phyloP scores from a whole-genome alignment of 1,139 yeast species.

The Pichia sp. region DNA sequence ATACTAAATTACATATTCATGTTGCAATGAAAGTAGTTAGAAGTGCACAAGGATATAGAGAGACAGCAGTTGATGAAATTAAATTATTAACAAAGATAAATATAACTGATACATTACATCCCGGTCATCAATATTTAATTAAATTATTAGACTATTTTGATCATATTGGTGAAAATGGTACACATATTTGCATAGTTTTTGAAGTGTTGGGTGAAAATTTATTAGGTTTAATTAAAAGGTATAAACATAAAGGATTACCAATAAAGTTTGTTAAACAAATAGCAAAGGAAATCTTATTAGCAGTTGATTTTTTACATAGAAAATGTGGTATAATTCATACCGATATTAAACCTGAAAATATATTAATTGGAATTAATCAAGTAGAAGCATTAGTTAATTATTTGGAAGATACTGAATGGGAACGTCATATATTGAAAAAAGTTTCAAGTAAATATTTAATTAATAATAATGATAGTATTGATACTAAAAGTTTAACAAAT shows the following conservation, averaged over 20 bases:
- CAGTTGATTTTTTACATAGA: constrained; percentile 74
- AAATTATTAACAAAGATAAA: constrained; percentile 47
- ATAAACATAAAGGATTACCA: constrained; percentile 67
- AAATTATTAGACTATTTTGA: constrained; percentile 67
- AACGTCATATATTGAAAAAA: constrained; percentile 27
- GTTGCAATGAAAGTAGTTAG: constrained; percentile 84
- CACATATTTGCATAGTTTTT: constrained; percentile 83
- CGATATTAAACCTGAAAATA: constrained; percentile 85
- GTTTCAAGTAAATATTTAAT: constrained; percentile 22
- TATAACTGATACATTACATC: constrained; percentile 50
- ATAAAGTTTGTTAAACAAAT: constrained; percentile 70
- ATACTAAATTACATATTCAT: constrained; percentile 46
- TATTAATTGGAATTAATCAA: constrained; percentile 72
- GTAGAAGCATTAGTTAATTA: constrained; percentile 61
- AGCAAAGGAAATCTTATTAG: constrained; percentile 67
- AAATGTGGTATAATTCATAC: constrained; percentile 90
- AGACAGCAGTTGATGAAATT: constrained; percentile 84
- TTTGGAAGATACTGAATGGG: constrained; percentile 47
- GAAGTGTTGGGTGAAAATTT: constrained; percentile 83
- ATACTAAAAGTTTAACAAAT: constrained; percentile 14
- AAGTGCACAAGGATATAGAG: constrained; percentile 52
- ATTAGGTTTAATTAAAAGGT: constrained; percentile 62
- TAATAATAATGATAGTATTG: constrained; percentile 14
- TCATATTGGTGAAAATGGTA: constrained; percentile 75
- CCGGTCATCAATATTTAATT: constrained; percentile 68